Base-by-base conservation (phyloP, 1,284 basidiomycete genomes). In the Irpex sp. region DNA sequence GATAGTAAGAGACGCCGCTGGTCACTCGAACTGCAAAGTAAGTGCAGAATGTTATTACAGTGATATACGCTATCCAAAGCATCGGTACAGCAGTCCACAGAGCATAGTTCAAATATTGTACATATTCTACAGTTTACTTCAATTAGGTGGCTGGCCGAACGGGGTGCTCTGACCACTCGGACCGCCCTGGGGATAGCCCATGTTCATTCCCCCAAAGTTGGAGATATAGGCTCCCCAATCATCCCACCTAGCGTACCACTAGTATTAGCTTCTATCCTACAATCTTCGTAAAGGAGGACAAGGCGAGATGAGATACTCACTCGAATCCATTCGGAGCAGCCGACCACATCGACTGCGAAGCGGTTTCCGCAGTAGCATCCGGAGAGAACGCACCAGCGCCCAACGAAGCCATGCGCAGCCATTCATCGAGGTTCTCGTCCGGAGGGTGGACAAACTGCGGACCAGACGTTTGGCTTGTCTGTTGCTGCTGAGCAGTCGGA, bases 291-390 rank as follows among this genome's bases (percentile, higher is more conserved):
- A 26, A 26, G 26, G 26, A 26, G 26, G 26, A 4, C 26, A 26
- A 26, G 26, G 26, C 26, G 26, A 26, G 26, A 26, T 26, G 26
- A 35, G 19, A 36, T 36, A 51, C 33, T 36, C 13, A 49, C 61
- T 58, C 57, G 36, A 58, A 58, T 21, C 57, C 57, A 21, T 39
- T 58, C 8, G 57, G 57, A 19, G 57, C 57, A 58, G 57, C 43
- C 15, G 57, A 58, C 57, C 57, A 58, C 37, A 58, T 58, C 15
- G 57, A 58, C 37, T 21, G 57, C 36, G 43, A 35, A 5, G 31
- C 26, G n/a, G 9, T 47, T 13, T 47, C 57, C 6, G 17, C 37
- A 43, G 39, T 43, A 35, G 36, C 33, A 19, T 58, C 57, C 2
- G 36, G 35, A 6, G 33, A n/a, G 37, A 58, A 43, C 37, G 57